These are phyloP conservation scores for Talaromyces wortmannii DNA, from an alignment of 495 filamentous ascomycete genomes.

Conservation along the genomic window DNA sequence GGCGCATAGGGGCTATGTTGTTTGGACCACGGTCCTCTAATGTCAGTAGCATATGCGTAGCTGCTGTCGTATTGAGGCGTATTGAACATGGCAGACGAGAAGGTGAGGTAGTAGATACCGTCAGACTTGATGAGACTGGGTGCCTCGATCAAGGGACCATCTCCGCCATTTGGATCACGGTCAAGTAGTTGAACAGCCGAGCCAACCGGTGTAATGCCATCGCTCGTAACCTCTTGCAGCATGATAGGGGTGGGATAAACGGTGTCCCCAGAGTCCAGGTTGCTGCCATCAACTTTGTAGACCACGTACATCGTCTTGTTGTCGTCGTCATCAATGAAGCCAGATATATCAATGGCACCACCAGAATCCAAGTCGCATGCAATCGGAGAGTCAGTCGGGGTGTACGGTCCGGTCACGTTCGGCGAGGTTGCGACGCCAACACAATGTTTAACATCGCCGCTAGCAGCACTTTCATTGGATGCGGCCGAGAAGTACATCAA, in stretches of 20 bases:
- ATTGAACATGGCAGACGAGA: slow-evolving; percentile 45
- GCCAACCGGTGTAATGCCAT: slow-evolving; percentile 42
- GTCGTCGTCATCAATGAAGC: slow-evolving; percentile 17
- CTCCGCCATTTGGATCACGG: slow-evolving; percentile 24
- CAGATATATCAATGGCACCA: slow-evolving; percentile 32
- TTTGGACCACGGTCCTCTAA: slow-evolving; percentile 39
- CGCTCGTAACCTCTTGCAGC: slow-evolving; percentile 41
- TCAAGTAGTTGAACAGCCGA: slow-evolving; percentile 37
- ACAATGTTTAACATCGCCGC: slow-evolving; percentile 26
- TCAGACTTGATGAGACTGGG: slow-evolving; percentile 38
- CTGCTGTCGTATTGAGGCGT: slow-evolving; percentile 42
- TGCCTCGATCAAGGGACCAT: slow-evolving; percentile 51
- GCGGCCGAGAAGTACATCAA: slow-evolving; percentile 35
- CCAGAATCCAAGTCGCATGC: slow-evolving; percentile 27
- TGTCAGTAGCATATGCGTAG: slow-evolving; percentile 38
- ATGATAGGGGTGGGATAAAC: slow-evolving; percentile 45
- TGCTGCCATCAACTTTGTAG: slow-evolving; percentile 53
- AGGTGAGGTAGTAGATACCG: slow-evolving; percentile 51
- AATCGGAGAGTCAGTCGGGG: slow-evolving; percentile 12
- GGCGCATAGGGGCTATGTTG: slow-evolving; percentile 15
- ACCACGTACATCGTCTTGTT: slow-evolving; percentile 26
- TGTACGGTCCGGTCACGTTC: slow-evolving; percentile 29
- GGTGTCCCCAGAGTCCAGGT: slow-evolving; percentile 39
- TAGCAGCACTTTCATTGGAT: not conserved
- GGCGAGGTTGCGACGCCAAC: slow-evolving; percentile 33